Base-by-base conservation (phyloP, 2,329 filamentous ascomycete genomes). In the Karstenula rhodostoma region DNA sequence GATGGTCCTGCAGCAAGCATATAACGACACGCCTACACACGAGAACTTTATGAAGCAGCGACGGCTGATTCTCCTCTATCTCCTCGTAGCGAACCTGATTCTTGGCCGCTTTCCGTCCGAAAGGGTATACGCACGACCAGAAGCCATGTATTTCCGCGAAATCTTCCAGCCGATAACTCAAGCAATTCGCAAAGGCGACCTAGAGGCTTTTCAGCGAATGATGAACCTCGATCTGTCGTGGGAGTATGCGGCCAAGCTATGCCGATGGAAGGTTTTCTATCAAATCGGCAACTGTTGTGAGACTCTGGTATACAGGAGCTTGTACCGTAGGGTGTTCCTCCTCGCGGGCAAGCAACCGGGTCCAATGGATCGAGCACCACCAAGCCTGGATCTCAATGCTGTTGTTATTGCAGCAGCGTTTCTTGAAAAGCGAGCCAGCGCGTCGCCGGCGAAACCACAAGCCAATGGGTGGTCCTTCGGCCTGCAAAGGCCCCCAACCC, bases 31-130 rank as follows among this genome's bases (percentile, higher is more conserved):
- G 66, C 86, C 67, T 4, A 60, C 70, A 1, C 62, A 64, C 63
- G 72, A 75, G n/a, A 76, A 79, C 57, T 84, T 80, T 47, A 64
- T 81, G 25, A 87, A 86, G 42, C 94, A 98, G 75, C 88, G 93
- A 62, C 87, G 88, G 22, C 83, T 90, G 56, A 94, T 97, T 61
- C 87, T 97, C 40, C 90, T 91, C 46, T 94, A 94, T 75, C 87
- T 97, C 42, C 89, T 96, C 60, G 86, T 93, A 0, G 86, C 88
- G 67, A 97, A 96, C 73, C 84, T 97, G 57, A 88, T 96, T 40
- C 84, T 96, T 49, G 94, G 93, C 23, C 89, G 92, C 32, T 92
- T 97, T 66, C 94, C 94, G 1, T 90, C 90, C 1, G 72, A 80
- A 9, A 61, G 76, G 2, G 84, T 97, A 0, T 85, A 96, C 47